Evolutionary conservation across 2,329 filamentous ascomycete genomes (phyloP), one percentile per base, ranked within the genome.

Genomic region (Ophiognomonia clavigignenti-juglandacearum): DNA sequence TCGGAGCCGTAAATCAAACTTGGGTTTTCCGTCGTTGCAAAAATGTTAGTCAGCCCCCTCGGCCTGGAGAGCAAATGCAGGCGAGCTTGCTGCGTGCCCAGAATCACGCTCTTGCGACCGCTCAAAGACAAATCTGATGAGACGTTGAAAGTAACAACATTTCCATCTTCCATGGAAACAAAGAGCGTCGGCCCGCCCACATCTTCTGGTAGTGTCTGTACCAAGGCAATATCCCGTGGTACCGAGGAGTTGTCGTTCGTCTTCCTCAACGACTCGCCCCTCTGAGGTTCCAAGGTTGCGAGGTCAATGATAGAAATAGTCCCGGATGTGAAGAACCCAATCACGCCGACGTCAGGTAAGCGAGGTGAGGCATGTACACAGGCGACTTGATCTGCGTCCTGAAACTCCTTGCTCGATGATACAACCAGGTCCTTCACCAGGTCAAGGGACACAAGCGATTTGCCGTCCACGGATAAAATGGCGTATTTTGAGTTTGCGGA

Each of bases 21-120:
- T 0, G 93, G 88, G 60, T 96, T 89, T 59, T 98, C 93, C 48
- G 90, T 96, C 0, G 89, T 95, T 1, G 90, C 89, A 62, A 98
- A 95, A 1, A 98, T 83, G 57, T 87, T 95, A 61, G 77, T 86
- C 1, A 88, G 69, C 0, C 78, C 80, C 39, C 83, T 71, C 1
- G 73, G 72, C 42, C 84, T 78, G 0, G 90, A 88, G 2, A 98
- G 69, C 19, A 86, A 74, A 49, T 92, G 86, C 57, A 98, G 83
- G 13, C 80, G 82, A 2, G 92, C 87, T 56, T 95, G 86, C 51
- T 90, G 85, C 13, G 87, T 92, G 20, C 93, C 92, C 11, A 98
- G 72, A 1, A 92, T 82, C 20, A 95, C 84, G 57, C 83, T 90
- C 62, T 91, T 96, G 53, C 85, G 82, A 1, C 81, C 77, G 0